Conservation (phyloP, 192 early-diverging fungal genomes). For the Haplosporangium gracile region DNA sequence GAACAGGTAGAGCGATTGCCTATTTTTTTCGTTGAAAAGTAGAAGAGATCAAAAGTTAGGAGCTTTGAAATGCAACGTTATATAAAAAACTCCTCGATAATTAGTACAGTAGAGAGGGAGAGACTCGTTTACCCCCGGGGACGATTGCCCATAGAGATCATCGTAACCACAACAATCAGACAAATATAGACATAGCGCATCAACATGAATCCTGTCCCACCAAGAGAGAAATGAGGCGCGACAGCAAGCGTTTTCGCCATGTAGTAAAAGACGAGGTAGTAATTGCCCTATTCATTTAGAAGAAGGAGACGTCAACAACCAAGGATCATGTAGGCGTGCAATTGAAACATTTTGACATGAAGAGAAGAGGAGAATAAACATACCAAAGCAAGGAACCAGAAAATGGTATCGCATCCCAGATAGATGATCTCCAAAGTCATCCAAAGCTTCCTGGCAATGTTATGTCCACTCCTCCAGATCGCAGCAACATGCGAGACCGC, state of each 20-base stretch:
- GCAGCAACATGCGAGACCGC: conserved; percentile 37
- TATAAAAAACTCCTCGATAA: not conserved
- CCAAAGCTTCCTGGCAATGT: conserved; percentile 44
- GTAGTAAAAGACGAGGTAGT: conserved; percentile 52
- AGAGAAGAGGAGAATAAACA: not conserved
- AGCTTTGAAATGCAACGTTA: not conserved
- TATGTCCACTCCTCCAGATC: conserved; percentile 52
- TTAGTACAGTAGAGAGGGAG: not conserved
- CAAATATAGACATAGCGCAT: conserved; percentile 47
- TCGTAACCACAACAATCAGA: conserved; percentile 51
- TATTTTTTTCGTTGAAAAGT: not conserved
- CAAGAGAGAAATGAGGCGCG: conserved; percentile 20
- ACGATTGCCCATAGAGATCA: conserved; percentile 56
- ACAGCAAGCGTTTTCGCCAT: conserved; percentile 40
- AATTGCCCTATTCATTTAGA: conserved; percentile 36
- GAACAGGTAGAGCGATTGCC: conserved; percentile 46
- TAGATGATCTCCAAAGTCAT: conserved; percentile 53
- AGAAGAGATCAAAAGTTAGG: no score
- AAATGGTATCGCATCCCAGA: conserved; percentile 49
- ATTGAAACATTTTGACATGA: no score
- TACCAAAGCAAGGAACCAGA: conserved; percentile 55
- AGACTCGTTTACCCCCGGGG: conserved; percentile 43
- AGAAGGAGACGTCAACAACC: not conserved
- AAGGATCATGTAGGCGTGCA: no score
- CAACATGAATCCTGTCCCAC: conserved; percentile 41